Percentiles rank a stretch among this genome's conserved stretches.
Conservation (phyloP, 2,329 filamentous ascomycete species). For the Microdochium paspali region DNA sequence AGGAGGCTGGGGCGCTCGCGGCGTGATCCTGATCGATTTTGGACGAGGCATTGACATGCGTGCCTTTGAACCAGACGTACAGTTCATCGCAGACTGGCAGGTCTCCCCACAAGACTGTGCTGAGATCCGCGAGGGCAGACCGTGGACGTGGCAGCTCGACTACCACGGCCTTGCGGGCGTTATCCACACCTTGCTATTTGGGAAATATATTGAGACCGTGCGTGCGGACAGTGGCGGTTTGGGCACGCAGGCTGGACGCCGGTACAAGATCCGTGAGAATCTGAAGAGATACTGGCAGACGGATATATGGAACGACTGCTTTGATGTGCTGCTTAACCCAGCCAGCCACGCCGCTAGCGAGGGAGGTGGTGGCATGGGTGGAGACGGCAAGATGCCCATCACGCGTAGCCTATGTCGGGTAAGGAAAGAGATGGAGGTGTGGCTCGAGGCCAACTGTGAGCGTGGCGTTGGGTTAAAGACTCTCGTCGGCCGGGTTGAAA, state of each 20-base stretch:
- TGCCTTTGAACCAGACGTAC: conserved; percentile 64
- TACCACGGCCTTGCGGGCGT: conserved; percentile 88
- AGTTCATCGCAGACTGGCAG: conserved; percentile 95
- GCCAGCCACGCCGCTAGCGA: conserved; percentile 46
- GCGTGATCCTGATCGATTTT: conserved; percentile 86
- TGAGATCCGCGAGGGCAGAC: conserved; percentile 87
- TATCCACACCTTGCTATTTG: conserved; percentile 82
- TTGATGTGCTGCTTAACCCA: conserved; percentile 82
- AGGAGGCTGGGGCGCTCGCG: conserved; percentile 71
- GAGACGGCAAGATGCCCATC: conserved; percentile 61
- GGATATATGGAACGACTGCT: conserved; percentile 77
- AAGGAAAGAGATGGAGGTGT: conserved; percentile 73
- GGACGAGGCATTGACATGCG: conserved; percentile 91
- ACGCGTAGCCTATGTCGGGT: conserved; percentile 57
- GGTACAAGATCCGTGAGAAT: conserved; percentile 71
- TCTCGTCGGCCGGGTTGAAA: conserved; percentile 56
- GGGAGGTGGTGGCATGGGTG: conserved; percentile 60
- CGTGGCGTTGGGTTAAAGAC: conserved; percentile 67
- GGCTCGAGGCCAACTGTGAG: conserved; percentile 75
- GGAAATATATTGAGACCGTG: conserved; percentile 83
- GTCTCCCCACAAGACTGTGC: conserved; percentile 79
- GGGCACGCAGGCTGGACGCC: conserved; percentile 48
- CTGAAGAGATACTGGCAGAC: conserved; percentile 96
- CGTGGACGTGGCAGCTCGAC: conserved; percentile 97
- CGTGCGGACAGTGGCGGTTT: conserved; percentile 44